Evolutionary conservation across 2,329 filamentous ascomycete species (phyloP), one percentile per base, ranked within the genome.

Genomic region (Cordyceps cateniannulata): DNA sequence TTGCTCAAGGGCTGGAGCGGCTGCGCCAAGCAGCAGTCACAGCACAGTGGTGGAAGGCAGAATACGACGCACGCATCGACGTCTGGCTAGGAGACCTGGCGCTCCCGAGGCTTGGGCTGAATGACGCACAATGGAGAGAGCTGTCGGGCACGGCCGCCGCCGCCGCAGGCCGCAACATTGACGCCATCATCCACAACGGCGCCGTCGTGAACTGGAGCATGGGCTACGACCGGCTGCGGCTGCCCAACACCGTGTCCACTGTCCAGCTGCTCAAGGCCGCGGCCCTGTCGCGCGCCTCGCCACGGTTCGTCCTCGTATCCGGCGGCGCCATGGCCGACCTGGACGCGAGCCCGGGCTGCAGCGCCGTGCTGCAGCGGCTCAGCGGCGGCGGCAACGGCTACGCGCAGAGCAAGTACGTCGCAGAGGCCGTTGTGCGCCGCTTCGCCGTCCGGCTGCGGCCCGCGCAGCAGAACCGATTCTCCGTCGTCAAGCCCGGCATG

Each of bases 141-240:
- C 70, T 96, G 5, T 57, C 59, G 20, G 53, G 8, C 6, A 78
- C 81, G 2, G 6, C 42, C 2, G 27, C 27, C 27, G 6, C 42
- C 2, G 27, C 27, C 27, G 14, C 27, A 22, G 22, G 8, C 2
- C 75, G 85, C 5, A 80, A 85, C 47, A 87, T 87, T 0, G 89
- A 95, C 68, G 81, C 86, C 1, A 78, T 91, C 8, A 82, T 91
- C 40, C 88, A 96, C 77, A 96, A 96, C 69, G 93, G 91, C 50
- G 90, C 91, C n/a, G 78, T 81, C 38, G 86, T 90, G 9, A 88
- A 96, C 70, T 96, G 91, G 91, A 85, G 96, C 32, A 81, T 86
- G 67, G 85, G 84, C 8, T 96, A 96, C 73, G 81, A 85, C 16
- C 83, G 84, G 48, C 81, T 96, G 65, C 84, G 83, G 67, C 78